These are phyloP conservation scores for Aspergillus sp. DNA, from an alignment of 2,329 filamentous ascomycete genomes.

Conservation along the genomic window DNA sequence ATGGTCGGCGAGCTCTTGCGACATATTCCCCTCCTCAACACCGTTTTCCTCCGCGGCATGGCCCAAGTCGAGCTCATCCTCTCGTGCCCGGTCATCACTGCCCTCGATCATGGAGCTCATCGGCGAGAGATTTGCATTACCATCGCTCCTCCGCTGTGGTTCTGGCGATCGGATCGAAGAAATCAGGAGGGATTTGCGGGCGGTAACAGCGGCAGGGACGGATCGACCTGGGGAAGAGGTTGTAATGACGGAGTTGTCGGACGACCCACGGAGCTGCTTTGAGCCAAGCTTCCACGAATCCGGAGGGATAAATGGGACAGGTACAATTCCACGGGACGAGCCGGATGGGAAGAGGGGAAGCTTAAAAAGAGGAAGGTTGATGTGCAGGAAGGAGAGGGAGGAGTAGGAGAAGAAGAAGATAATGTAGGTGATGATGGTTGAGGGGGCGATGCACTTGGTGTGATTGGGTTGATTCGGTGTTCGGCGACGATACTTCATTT, in stretches of 20 bases:
- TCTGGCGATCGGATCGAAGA: constrained; percentile 3
- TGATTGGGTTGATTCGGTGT: not conserved
- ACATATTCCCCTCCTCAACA: constrained; percentile 16
- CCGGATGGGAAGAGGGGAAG: not conserved
- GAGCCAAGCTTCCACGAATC: not conserved
- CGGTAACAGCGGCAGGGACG: not conserved
- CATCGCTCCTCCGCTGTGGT: constrained; percentile 48
- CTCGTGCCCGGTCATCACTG: constrained; percentile 60
- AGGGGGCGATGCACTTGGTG: not conserved
- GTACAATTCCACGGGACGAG: not conserved
- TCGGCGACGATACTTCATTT: not conserved
- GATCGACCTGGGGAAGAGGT: not conserved
- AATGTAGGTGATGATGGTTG: not conserved
- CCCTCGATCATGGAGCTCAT: constrained; percentile 70
- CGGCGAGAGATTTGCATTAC: constrained; percentile 50
- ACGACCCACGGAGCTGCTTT: not conserved
- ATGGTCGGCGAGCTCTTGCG: constrained; percentile 18
- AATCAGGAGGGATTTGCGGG: not conserved
- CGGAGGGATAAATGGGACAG: too few relatives aligned
- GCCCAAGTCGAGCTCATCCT: constrained; percentile 51
- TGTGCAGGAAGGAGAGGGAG: not conserved
- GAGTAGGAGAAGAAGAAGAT: not conserved
- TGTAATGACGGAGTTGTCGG: not conserved
- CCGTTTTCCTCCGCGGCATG: constrained; percentile 37
- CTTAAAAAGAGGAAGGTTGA: not conserved